Evolutionary conservation across 805 yeast genomes (phyloP), one percentile per base, ranked within the genome.

Genomic region (Wickerhamia fluorescens): DNA sequence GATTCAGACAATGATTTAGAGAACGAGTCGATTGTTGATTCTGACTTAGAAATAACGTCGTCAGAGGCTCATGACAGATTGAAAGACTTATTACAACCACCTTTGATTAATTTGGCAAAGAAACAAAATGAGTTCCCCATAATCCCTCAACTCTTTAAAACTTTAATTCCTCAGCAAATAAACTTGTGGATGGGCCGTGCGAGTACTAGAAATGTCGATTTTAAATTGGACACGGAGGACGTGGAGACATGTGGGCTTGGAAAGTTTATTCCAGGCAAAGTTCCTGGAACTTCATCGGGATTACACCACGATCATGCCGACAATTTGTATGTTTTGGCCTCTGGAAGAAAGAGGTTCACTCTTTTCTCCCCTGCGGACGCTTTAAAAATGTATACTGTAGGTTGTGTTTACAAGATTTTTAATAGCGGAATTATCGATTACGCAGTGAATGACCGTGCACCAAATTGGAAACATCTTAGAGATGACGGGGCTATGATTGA

Each of bases 261-360:
- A 1, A 70, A 73, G 43, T 55, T 55, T 14, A 51, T 78, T 1
- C 80, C 85, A 1, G 69, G 71, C 1, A 59, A 62, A 2, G 16
- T 18, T 5, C 22, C 25, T 7, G 80, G 79, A 2, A 61, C 76
- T 1, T 77, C 86, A 0, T 77, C 87, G 2, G 89, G 89, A 0
- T 53, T 81, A 8, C 89, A 81, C 42, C 89, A 81, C 47, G 89
- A 81, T 47, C 88, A 80, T 51, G 84, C 88, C 2, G 88, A 80
- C 45, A 81, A 81, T 43, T 54, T 81, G 20, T 81, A 81, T 46
- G 60, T 80, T 4, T 71, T 81, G 2, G 45, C 74, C 1, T 53
- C 64, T 16, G 92, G 89, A 0, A 45, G 41, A 6, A 81, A 81
- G 42, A 48, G 87, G 35, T 81, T 81, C 49, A 79, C 88, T 0